phyloP scores from a whole-genome alignment of 2,329 filamentous ascomycete species.

The Phialophora macrospora region DNA sequence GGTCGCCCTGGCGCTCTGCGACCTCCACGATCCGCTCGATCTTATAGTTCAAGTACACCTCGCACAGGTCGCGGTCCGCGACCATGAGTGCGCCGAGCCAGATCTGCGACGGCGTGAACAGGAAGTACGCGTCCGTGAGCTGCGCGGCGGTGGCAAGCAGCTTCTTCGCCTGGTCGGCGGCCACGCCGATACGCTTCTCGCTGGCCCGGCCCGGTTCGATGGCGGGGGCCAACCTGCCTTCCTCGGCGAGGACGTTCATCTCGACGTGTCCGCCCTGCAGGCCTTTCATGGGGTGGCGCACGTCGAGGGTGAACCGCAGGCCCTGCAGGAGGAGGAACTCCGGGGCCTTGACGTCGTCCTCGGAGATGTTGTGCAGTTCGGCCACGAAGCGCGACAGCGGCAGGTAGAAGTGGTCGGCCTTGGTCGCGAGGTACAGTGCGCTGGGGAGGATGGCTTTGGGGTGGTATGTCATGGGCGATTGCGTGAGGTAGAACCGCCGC shows the following conservation, averaged over 20 bases:
- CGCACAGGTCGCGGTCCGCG: conserved; percentile 63
- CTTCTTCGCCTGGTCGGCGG: conserved; percentile 74
- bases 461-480: conserved; percentile 95
- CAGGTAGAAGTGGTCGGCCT: conserved; percentile 84
- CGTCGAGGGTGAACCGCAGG: conserved; percentile 89
- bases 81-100: conserved; percentile 81
- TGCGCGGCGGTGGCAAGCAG: conserved; percentile 79
- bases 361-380: conserved; percentile 70
- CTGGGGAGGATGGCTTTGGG: conserved; percentile 88
- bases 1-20: conserved; percentile 1
- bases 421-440: conserved; percentile 89
- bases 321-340: conserved; percentile 94
- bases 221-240: conserved; percentile 45
- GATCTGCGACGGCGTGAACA: conserved; percentile 93
- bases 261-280: conserved; percentile 88
- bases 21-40: conserved; percentile 40
- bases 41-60: conserved; percentile 54
- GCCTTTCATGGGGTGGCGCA: conserved; percentile 85
- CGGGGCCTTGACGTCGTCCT: conserved; percentile 83
- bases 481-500: conserved; percentile 92
- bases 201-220: conserved; percentile 24
- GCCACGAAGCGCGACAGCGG: conserved; percentile 69
- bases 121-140: conserved; percentile 94
- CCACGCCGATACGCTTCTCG: conserved; percentile 59
- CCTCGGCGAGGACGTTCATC: conserved; percentile 67